A percentile compares a stretch with the other conserved stretches of the same genome.
Conservation (phyloP, 352 stramenopile species). For the Phytophthora uliginosa region DNA sequence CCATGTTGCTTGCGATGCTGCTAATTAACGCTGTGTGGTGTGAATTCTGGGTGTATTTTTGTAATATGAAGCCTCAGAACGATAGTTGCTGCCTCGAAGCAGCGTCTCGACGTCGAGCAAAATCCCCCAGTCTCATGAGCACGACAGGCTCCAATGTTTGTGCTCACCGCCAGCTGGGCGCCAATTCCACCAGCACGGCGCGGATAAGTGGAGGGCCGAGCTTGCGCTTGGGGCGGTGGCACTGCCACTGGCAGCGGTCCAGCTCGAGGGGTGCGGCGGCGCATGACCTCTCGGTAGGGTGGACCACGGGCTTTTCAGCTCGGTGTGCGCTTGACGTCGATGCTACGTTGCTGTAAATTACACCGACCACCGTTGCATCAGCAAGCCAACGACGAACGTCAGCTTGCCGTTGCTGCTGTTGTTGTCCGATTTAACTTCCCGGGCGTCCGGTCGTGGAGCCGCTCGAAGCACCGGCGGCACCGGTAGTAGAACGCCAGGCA, state of each 20-base stretch:
- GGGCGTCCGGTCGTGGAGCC: not conserved
- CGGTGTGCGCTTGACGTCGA: not conserved
- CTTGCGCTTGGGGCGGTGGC: not conserved
- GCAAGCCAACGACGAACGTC: not conserved
- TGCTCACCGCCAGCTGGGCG: conserved; percentile 10
- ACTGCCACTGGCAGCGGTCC: too few species aligned
- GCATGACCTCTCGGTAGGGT: not conserved
- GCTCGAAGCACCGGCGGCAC: not conserved
- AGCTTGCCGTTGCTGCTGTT: not conserved
- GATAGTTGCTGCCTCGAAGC: too few species aligned
- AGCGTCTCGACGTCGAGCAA: not conserved
- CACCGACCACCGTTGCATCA: not conserved
- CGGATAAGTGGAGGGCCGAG: conserved; percentile 16
- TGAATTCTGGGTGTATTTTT: too few species aligned
- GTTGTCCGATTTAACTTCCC: conserved; percentile 15
- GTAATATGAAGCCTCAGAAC: too few species aligned
- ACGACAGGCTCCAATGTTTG: conserved; percentile 6
- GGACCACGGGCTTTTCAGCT: not conserved
- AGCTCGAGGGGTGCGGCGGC: not conserved
- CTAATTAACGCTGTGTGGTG: too few species aligned
- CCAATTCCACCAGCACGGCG: not conserved
- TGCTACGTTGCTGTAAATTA: not conserved
- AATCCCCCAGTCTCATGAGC: conserved; percentile 1
- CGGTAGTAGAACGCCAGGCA: not conserved
- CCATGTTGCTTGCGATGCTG: too few species aligned